Base-by-base conservation (phyloP, 2,329 filamentous ascomycete genomes). In the Fusarium caatingaense region DNA sequence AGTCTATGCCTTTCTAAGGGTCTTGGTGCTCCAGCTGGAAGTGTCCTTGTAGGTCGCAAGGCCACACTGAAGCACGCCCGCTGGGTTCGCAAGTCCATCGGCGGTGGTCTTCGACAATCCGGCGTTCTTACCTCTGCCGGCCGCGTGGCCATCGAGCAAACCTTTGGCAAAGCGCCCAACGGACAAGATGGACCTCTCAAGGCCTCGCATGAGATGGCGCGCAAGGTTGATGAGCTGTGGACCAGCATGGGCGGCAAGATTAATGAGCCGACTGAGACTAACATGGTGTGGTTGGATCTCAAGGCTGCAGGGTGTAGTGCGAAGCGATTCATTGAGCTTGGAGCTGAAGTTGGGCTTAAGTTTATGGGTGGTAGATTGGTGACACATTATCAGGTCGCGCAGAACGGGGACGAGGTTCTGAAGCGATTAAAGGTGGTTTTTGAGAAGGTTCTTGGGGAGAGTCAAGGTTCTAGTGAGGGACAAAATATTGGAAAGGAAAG, bases 241-340 rank as follows among this genome's bases (percentile, higher is more conserved):
- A 86, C 83, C 8, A 81, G 81, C 18, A 83, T 90, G 54, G 93
- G 93, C 7, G 93, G 93, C 2, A 88, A 87, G 79, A 80, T 93
- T 60, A 80, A 85, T 21, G 84, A 90, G 63, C 91, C 92, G 0
- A 90, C 92, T 2, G 90, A 97, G 76, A 97, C 93, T n/a, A 97
- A 97, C 80, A 97, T 97, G 92, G 88, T 93, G 34, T 97, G 93
- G 93, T 76, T 97, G 61, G 91, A 97, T 78, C 82, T 96, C 18
- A 86, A 88, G 30, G 85, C 85, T 2, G 86, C 87, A 13, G 87
- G 87, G 3, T 82, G 84, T 65, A 76, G 77, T 16, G 65, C 54
- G 8, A 77, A 77, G 57, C 77, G 75, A 41, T 81, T 87, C 54
- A 75, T 77, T 16, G 76, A 79, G 69, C 76, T 84, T 32, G 82